Percentiles rank a stretch among this genome's conserved stretches.
Evolutionary conservation across 2,329 filamentous ascomycete species (phyloP).

Genomic region (Exophiala calicioides): DNA sequence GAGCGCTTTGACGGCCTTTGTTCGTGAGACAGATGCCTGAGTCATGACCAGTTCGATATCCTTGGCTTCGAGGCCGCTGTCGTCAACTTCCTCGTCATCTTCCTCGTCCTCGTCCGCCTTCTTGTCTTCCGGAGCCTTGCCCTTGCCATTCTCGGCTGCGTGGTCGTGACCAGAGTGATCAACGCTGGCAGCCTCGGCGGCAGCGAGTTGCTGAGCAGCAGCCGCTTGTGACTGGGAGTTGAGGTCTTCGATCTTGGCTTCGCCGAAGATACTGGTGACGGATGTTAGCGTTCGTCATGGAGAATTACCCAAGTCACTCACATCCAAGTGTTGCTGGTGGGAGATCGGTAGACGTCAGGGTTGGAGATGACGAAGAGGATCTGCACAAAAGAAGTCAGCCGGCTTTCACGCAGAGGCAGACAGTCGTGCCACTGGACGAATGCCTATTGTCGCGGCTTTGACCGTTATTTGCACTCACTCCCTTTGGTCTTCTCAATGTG

Average conservation of each 20-base stretch:
- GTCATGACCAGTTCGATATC: conserved; percentile 99
- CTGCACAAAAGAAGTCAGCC: conserved; percentile 49
- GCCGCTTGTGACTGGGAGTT: conserved; percentile 97
- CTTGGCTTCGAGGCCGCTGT: conserved; percentile 93
- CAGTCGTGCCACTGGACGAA: too few relatives aligned
- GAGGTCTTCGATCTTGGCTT: conserved; percentile 99
- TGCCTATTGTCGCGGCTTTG: too few relatives aligned
- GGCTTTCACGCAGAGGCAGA: too few relatives aligned
- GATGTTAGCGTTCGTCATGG: not conserved
- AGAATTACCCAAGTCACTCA: conserved; percentile 57
- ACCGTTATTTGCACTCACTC: conserved; percentile 65
- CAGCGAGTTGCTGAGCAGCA: conserved; percentile 91
- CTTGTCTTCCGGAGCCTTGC: conserved; percentile 58
- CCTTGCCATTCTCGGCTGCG: conserved; percentile 65
- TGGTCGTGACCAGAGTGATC: conserved; percentile 62
- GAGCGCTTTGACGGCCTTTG: conserved; percentile 97
- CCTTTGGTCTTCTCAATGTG: conserved; percentile 96
- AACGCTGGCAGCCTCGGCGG: conserved; percentile 61
- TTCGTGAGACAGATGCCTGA: conserved; percentile 92
- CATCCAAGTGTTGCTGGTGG: conserved; percentile 99
- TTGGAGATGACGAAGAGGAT: conserved; percentile 99
- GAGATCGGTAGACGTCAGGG: conserved; percentile 99
- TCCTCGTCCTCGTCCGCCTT: conserved; percentile 82
- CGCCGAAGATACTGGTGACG: conserved; percentile 82
- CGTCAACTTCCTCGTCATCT: conserved; percentile 93